Evolutionary conservation across 441 rosid species (phyloP).

Genomic region (Metrosideros polymorpha): DNA sequence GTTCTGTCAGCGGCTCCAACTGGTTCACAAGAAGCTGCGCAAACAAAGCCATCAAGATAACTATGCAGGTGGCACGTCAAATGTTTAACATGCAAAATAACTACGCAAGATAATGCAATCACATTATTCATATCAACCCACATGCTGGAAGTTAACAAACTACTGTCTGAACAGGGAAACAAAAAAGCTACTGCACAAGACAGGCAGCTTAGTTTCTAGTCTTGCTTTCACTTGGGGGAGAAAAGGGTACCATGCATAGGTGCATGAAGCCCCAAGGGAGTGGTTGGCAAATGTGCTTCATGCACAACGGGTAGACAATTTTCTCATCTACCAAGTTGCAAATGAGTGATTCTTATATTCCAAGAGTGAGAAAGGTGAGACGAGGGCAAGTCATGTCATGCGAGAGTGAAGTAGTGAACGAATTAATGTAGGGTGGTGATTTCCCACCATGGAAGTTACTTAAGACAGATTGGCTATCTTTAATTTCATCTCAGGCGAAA

Average conservation of each 20-base stretch:
- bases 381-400: background rate
- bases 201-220: background rate
- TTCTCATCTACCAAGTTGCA: background rate
- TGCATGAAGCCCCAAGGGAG: background rate
- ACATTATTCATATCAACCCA: background rate
- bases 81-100: background rate
- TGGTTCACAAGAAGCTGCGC: conserved; percentile 78
- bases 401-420: background rate
- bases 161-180: background rate
- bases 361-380: background rate
- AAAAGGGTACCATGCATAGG: background rate
- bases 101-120: background rate
- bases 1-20: conserved; percentile 90
- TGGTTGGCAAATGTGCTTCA: background rate
- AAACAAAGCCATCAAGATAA: background rate
- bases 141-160: background rate
- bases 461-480: background rate
- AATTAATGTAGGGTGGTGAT: background rate
- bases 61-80: background rate
- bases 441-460: background rate
- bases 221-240: background rate
- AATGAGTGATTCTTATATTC: background rate
- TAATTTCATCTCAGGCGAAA: background rate
- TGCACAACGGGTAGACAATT: background rate
- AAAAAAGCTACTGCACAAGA: background rate